phyloP scores from a whole-genome alignment of 495 filamentous ascomycete genomes.

The Lentithecium fluviatile region DNA sequence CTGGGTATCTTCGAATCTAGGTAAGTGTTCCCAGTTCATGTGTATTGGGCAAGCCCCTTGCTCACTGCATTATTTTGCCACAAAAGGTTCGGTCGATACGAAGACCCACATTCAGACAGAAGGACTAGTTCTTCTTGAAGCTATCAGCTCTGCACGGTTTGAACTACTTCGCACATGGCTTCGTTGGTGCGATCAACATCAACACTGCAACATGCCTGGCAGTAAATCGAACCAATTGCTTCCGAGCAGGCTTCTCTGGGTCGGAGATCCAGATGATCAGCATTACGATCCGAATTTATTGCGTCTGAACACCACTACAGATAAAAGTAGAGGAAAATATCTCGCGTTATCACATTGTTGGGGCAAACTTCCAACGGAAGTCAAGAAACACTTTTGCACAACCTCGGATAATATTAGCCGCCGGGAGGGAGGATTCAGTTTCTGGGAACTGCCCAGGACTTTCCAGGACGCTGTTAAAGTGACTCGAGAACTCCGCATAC shows the following conservation, averaged over 20 bases:
- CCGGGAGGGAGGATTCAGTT: background rate
- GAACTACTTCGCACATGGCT: constrained; percentile 25
- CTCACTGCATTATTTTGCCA: constrained; percentile 13
- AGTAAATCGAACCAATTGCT: constrained; percentile 8
- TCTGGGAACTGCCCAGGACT: constrained; percentile 5
- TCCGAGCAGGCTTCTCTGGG: constrained; percentile 18
- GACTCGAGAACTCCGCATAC: background rate
- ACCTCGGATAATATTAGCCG: constrained; percentile 6
- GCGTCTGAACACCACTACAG: background rate
- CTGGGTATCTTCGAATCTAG: constrained; percentile 14
- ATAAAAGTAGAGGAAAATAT: constrained; percentile 4
- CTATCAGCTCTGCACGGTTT: constrained; percentile 9
- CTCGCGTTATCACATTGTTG: constrained; percentile 10
- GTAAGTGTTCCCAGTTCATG: constrained; percentile 12
- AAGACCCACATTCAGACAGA: background rate
- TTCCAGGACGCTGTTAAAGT: constrained; percentile 3
- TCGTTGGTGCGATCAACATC: constrained; percentile 8
- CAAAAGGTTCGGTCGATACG: background rate
- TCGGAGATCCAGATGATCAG: constrained; percentile 7
- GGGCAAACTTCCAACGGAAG: background rate
- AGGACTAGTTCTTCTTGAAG: constrained; percentile 5
- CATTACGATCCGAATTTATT: constrained; percentile 4
- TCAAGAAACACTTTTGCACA: constrained; percentile 2
- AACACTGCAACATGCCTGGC: constrained; percentile 5
- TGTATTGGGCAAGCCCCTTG: background rate